phyloP scores from a whole-genome alignment of 352 stramenopile genomes.

The Globisporangium middletonii region DNA sequence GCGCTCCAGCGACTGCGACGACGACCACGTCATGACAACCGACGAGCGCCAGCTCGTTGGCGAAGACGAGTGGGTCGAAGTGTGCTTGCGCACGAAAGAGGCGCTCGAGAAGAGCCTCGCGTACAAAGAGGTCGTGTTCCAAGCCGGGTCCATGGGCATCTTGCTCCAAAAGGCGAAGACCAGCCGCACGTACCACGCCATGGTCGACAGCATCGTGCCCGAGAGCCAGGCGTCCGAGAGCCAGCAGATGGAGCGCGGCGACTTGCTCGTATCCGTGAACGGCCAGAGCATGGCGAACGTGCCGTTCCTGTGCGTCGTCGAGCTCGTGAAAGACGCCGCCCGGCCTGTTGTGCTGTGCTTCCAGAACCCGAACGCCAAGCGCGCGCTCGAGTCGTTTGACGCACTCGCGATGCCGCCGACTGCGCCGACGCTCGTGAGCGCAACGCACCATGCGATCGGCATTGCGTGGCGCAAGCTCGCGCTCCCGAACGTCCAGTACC shows the following conservation, averaged over 20 bases:
- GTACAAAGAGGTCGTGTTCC: conserved; percentile 66
- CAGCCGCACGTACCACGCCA: conserved; percentile 61
- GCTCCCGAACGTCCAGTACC: conserved; percentile 29
- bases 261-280: conserved; percentile 75
- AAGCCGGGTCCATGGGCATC: conserved; percentile 67
- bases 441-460: conserved; percentile 49
- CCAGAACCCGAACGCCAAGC: conserved; percentile 44
- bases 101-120: conserved; percentile 40
- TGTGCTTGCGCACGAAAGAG: conserved; percentile 44
- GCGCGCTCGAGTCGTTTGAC: conserved; percentile 42
- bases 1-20: neutral
- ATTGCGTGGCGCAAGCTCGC: conserved; percentile 56
- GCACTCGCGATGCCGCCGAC: conserved; percentile 48
- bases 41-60: conserved; percentile 30
- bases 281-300: conserved; percentile 54
- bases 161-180: conserved; percentile 65
- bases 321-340: conserved; percentile 63
- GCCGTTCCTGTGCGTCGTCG: conserved; percentile 67
- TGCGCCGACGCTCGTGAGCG: conserved; percentile 60
- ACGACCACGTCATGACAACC: neutral
- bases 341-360: conserved; percentile 69
- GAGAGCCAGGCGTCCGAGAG: conserved; percentile 73
- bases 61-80: conserved; percentile 79
- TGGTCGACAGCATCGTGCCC: conserved; percentile 78
- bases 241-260: conserved; percentile 55